Base-by-base conservation (phyloP, 345 rosid genomes). In the Diplotaxis tenuifolia region DNA sequence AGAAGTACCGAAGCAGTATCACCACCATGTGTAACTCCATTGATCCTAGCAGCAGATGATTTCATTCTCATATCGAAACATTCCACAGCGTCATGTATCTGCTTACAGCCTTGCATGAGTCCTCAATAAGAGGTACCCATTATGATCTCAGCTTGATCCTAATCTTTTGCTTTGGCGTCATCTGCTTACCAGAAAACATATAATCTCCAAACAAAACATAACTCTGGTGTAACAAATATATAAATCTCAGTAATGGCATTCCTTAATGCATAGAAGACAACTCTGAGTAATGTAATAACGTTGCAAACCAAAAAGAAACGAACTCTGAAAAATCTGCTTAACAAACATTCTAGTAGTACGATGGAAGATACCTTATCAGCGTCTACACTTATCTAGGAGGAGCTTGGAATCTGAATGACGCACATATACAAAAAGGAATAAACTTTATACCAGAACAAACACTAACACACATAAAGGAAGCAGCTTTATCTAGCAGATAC, bases 101-200 rank as follows among this genome's bases (percentile, higher is more conserved):
- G 99, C 87, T 95, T 92, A n/a, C n/a, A n/a, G n/a, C n/a, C n/a
- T n/a, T n/a, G 90, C 96, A 90, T 5, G 99, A 92, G 71, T 95
- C 97, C 81, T 95, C 97, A 11, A 92, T 90, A 68, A 95, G 76
- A 55, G 87, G 93, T 32, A 95, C 96, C 93, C 93, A 95, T 92
- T 95, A 73, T 95, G n/a, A n/a, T n/a, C n/a, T n/a, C n/a, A n/a
- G n/a, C n/a, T n/a, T n/a, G n/a, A n/a, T n/a, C n/a, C n/a, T n/a
- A n/a, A n/a, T n/a, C n/a, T n/a, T n/a, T n/a, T n/a, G 97, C 89
- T 95, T 90, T 5, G 99, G 96, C 5, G 93, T 96, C 86, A 87
- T 78, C 99, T 90, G 81, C 14, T 32, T 45, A 71, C 28, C 19
- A 78, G 16, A 59, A 18, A n/a, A 42, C 22, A 29, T 34, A 23